Conservation (phyloP, 2,329 filamentous ascomycete species). For the Cladophialophora yegresii region DNA sequence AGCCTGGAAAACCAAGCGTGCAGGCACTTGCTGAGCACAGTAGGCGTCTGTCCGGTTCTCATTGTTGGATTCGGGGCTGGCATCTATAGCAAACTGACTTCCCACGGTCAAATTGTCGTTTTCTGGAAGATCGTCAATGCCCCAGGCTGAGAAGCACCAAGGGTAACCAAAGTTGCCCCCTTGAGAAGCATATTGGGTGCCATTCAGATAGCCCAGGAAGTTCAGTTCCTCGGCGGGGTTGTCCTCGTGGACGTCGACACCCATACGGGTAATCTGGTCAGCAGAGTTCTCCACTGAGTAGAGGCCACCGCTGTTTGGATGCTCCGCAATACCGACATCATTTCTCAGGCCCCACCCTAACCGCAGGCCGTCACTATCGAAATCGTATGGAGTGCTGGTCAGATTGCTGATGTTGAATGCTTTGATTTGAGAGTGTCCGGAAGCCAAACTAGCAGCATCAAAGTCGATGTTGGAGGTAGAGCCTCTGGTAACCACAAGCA, state of each 20-base stretch:
- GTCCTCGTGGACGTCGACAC: slow-evolving; percentile 63
- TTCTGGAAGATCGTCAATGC: slow-evolving; percentile 53
- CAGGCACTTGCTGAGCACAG: slow-evolving; percentile 48
- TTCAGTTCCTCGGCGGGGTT: slow-evolving; percentile 77
- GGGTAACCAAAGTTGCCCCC: slow-evolving; percentile 68
- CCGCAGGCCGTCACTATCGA: slow-evolving; percentile 54
- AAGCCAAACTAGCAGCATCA: slow-evolving; percentile 52
- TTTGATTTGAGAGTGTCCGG: slow-evolving; percentile 68
- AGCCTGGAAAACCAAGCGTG: slow-evolving; percentile 62
- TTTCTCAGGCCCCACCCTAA: slow-evolving; percentile 72
- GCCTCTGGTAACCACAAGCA: slow-evolving; percentile 67
- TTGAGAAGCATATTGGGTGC: slow-evolving; percentile 47
- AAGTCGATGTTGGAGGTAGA: slow-evolving; percentile 64
- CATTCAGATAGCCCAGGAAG: slow-evolving; percentile 65
- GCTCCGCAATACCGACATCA: slow-evolving; percentile 66
- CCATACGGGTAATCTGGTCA: slow-evolving; percentile 62
- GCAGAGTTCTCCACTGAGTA: slow-evolving; percentile 69
- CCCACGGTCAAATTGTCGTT: slow-evolving; percentile 50
- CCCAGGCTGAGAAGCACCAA: slow-evolving; percentile 68
- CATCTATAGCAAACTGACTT: slow-evolving; percentile 52
- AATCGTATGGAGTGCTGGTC: slow-evolving; percentile 47
- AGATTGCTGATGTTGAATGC: slow-evolving; percentile 57
- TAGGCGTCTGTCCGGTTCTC: slow-evolving; percentile 49
- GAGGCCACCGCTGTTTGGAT: slow-evolving; percentile 51
- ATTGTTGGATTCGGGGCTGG: slow-evolving; percentile 46